Conservation (phyloP, 257 asterid genomes). For the Haberlea rhodopensis region DNA sequence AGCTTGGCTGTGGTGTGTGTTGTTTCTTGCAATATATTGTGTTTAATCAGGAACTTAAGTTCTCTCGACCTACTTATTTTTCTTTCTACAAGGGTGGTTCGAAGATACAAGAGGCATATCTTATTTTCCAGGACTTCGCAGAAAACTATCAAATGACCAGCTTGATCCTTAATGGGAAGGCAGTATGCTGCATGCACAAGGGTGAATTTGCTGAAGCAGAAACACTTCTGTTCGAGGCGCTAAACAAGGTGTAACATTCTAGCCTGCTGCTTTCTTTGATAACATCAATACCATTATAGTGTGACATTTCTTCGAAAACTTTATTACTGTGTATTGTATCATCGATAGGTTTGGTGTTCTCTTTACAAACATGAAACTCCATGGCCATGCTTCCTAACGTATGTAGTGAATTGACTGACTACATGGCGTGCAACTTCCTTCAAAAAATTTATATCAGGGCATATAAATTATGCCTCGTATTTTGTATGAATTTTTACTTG, state of each 20-base stretch:
- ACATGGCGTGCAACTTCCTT: neutral
- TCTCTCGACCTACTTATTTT: slow-evolving; percentile 21
- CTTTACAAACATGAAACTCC: neutral
- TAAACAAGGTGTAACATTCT: slow-evolving; percentile 59
- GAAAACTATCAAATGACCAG: slow-evolving; percentile 87
- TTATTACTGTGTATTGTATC: neutral
- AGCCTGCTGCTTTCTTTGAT: slow-evolving; percentile 10
- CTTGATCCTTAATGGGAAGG: slow-evolving; percentile 90
- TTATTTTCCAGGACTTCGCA: slow-evolving; percentile 94
- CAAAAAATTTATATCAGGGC: neutral
- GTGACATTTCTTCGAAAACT: slow-evolving; percentile 2
- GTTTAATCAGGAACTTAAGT: neutral
- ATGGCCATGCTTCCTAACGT: neutral
- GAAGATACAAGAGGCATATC: slow-evolving; percentile 95
- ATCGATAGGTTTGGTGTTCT: slow-evolving; percentile 7
- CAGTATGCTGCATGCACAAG: slow-evolving; percentile 98
- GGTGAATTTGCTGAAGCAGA: slow-evolving; percentile 95
- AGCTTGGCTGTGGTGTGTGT: slow-evolving; percentile 80
- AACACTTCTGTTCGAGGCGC: slow-evolving; percentile 80
- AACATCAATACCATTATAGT: slow-evolving; percentile 10
- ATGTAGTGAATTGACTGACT: slow-evolving; percentile 1
- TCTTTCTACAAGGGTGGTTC: slow-evolving; percentile 75
- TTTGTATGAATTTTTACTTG: too few relatives aligned
- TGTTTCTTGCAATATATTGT: slow-evolving; percentile 8
- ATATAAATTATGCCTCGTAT: too few relatives aligned